Conservation (phyloP, 306 rosid genomes). For the Leucaena leucocephala region DNA sequence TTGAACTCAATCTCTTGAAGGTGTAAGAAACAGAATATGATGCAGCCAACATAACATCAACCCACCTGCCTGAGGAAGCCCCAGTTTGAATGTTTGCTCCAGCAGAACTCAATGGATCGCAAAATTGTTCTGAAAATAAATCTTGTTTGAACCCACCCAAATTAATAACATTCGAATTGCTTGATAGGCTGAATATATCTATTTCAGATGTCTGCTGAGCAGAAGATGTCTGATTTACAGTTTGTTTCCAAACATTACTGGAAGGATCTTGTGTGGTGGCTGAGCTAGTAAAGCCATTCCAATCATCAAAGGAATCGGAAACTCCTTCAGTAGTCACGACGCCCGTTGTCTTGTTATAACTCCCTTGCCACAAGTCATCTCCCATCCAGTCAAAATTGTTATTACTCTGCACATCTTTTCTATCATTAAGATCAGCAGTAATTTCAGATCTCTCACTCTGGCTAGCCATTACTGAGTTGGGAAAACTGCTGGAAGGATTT, state of each 20-base stretch:
- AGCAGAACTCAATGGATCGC: slow-evolving; percentile 43
- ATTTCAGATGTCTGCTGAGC: slow-evolving; percentile 48
- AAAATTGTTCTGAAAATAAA: slow-evolving; percentile 49
- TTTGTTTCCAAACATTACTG: slow-evolving; percentile 47
- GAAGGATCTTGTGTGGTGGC: slow-evolving; percentile 48
- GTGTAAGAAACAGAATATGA: slow-evolving; percentile 20
- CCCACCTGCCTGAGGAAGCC: slow-evolving; percentile 65
- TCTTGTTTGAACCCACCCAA: slow-evolving; percentile 50
- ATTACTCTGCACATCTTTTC: slow-evolving; percentile 38
- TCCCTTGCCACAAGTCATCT: slow-evolving; percentile 52
- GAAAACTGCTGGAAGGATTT: slow-evolving; percentile 44
- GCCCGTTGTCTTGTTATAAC: slow-evolving; percentile 45
- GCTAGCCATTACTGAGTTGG: slow-evolving; percentile 43
- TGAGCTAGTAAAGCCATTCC: slow-evolving; percentile 64
- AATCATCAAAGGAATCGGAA: slow-evolving; percentile 55
- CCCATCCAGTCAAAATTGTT: slow-evolving; percentile 54
- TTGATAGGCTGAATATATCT: slow-evolving; percentile 47
- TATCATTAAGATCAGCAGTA: slow-evolving; percentile 37
- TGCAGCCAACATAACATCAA: slow-evolving; percentile 32
- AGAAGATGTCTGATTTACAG: slow-evolving; percentile 36
- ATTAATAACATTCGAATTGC: slow-evolving; percentile 48
- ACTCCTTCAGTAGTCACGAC: slow-evolving; percentile 36
- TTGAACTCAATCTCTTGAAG: slow-evolving; percentile 25
- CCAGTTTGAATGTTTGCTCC: slow-evolving; percentile 39
- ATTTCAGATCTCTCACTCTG: slow-evolving; percentile 51